Evolutionary conservation across 2,329 filamentous ascomycete genomes (phyloP).

Genomic region (Aspergillus uvarum): DNA sequence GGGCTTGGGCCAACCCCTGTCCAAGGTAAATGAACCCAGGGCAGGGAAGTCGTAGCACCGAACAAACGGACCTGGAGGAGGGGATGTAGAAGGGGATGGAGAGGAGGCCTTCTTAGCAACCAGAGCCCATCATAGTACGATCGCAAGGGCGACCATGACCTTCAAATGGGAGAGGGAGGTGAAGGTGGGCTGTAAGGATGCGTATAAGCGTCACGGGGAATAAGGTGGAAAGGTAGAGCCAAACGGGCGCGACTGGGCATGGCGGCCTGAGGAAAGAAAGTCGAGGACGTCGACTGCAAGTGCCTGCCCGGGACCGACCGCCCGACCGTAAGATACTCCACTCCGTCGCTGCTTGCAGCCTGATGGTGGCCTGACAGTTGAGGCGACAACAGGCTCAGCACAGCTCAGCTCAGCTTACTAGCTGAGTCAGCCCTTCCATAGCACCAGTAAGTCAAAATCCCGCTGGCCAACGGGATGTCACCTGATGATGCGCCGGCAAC

Average conservation of each 20-base stretch:
- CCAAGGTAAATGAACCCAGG: background rate
- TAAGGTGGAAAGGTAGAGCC: background rate
- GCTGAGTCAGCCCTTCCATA: conserved; percentile 20
- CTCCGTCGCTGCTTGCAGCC: background rate
- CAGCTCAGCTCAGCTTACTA: background rate
- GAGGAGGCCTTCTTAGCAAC: background rate
- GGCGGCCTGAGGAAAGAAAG: background rate
- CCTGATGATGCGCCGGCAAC: conserved; percentile 32
- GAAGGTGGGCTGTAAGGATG: background rate
- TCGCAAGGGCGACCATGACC: conserved; percentile 2
- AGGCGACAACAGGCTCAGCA: background rate
- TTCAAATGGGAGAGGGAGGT: background rate
- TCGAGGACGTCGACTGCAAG: background rate
- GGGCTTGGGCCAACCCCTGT: conserved; percentile 2
- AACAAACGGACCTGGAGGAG: conserved; percentile 16
- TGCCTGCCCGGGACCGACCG: too few relatives aligned
- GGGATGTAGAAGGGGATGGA: conserved; percentile 1
- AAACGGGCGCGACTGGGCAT: background rate
- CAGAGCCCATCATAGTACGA: conserved; percentile 8
- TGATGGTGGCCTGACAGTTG: background rate
- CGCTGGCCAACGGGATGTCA: conserved; percentile 25
- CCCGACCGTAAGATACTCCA: background rate
- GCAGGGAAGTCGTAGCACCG: background rate
- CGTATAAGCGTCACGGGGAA: background rate
- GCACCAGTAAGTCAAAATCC: background rate